phyloP scores from a whole-genome alignment of 2,329 filamentous ascomycete species.

The Botryotinia calthae region DNA sequence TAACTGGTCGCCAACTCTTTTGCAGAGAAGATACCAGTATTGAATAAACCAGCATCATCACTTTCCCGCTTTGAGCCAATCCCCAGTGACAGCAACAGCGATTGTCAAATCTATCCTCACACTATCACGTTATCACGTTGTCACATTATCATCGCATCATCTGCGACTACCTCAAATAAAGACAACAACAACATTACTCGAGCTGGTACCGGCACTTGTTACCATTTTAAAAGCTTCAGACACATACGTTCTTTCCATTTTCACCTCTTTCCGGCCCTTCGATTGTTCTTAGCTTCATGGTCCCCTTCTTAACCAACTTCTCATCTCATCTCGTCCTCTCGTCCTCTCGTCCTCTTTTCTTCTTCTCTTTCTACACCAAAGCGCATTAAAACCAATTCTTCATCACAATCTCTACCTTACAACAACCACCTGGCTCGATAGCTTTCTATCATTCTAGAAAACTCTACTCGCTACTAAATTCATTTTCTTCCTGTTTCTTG shows the following conservation, averaged over 20 bases:
- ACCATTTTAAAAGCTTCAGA: not conserved
- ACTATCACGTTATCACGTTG: not conserved
- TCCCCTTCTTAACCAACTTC: not conserved
- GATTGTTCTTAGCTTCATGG: not conserved
- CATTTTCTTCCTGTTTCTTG: conserved; percentile 26
- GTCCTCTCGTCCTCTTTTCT: conserved; percentile 20
- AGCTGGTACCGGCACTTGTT: not conserved
- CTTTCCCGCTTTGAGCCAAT: not conserved
- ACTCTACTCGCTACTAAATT: conserved; percentile 36
- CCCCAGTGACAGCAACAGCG: not conserved
- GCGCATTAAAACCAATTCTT: conserved; percentile 30
- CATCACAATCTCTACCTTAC: conserved; percentile 35
- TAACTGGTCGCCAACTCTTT: not conserved
- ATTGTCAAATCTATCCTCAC: not conserved
- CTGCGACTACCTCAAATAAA: not conserved
- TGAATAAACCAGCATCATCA: not conserved
- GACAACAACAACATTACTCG: not conserved
- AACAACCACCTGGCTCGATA: conserved; percentile 39
- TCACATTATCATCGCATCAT: not conserved
- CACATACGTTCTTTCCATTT: not conserved
- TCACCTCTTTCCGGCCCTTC: not conserved
- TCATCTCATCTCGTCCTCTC: conserved; percentile 1
- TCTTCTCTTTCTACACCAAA: conserved; percentile 24
- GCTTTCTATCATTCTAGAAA: conserved; percentile 40
- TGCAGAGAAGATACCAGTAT: not conserved